Conservation (phyloP, 2,329 filamentous ascomycete genomes). For the Aspergillus japonicus region DNA sequence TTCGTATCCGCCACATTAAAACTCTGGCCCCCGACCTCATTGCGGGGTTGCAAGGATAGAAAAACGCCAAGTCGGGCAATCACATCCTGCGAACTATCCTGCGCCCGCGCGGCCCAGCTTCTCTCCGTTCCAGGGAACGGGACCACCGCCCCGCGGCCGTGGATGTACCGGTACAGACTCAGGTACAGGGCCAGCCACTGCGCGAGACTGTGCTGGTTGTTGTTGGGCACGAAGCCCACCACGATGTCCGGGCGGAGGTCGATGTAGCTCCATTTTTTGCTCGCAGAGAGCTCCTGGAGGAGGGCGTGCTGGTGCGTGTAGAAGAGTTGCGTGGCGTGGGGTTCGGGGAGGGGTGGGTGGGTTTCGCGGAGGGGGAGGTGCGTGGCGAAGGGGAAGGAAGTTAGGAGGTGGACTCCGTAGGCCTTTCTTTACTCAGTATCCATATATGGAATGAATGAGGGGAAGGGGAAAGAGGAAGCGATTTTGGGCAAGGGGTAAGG, state of each 20-base stretch:
- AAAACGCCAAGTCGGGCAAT: too few species aligned
- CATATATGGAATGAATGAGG: too few species aligned
- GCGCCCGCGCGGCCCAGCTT: background rate
- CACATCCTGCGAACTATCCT: slow-evolving; percentile 4
- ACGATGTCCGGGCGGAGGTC: slow-evolving; percentile 6
- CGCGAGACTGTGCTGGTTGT: slow-evolving; percentile 5
- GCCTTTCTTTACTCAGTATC: background rate
- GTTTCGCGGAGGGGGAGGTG: slow-evolving; percentile 5
- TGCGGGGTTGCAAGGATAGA: too few species aligned
- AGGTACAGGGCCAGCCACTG: slow-evolving; percentile 6
- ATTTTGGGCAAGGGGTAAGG: background rate
- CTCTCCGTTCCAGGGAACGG: slow-evolving; percentile 1
- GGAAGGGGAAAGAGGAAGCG: background rate
- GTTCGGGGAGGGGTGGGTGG: slow-evolving; percentile 3
- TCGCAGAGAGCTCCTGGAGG: background rate
- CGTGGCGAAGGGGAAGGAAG: slow-evolving; percentile 3
- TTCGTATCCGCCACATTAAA: too few species aligned
- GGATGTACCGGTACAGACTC: background rate
- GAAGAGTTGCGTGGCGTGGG: slow-evolving; percentile 2
- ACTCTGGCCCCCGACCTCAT: too few species aligned
- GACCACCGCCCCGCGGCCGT: background rate
- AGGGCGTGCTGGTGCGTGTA: slow-evolving; percentile 8
- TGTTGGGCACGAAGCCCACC: slow-evolving; percentile 8
- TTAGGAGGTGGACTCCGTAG: slow-evolving; percentile 5
- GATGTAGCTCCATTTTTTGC: slow-evolving; percentile 3